Evolutionary conservation across 2,329 filamentous ascomycete species (phyloP).

Genomic region (Onygenales sp.): DNA sequence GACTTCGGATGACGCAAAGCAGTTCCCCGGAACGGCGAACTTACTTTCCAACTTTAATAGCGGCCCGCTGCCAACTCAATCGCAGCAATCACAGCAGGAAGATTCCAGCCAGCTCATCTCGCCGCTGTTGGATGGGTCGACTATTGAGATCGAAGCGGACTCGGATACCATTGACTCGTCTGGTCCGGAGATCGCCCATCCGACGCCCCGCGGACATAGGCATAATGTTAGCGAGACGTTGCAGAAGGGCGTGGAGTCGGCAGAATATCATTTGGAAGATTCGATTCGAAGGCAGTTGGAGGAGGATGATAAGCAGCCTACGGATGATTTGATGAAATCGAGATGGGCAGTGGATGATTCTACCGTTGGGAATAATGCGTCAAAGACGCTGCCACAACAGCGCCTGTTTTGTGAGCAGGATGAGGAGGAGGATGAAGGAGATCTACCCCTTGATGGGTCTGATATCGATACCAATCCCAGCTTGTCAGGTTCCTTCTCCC

Average conservation of each 20-base stretch:
- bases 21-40: constrained; percentile 16
- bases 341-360: constrained; percentile 28
- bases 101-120: constrained; percentile 6
- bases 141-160: constrained; percentile 6
- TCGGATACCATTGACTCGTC: constrained; percentile 11
- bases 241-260: constrained; percentile 75
- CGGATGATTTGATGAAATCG: constrained; percentile 23
- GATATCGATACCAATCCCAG: constrained; percentile 68
- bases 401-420: constrained; percentile 24
- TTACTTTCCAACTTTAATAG: constrained; percentile 3
- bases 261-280: constrained; percentile 75
- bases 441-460: constrained; percentile 39
- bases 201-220: constrained; percentile 51
- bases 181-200: constrained; percentile 45
- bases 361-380: constrained; percentile 1
- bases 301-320: constrained; percentile 50
- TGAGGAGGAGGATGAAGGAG: constrained; percentile 25
- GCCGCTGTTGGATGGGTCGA: constrained; percentile 6
- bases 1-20: constrained; percentile 40
- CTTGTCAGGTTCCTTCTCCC: constrained; percentile 56
- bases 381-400: constrained; percentile 18
- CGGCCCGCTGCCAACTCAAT: not conserved
- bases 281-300: constrained; percentile 70
- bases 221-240: constrained; percentile 70
- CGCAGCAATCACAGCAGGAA: constrained; percentile 9